Evolutionary conservation across 192 early-diverging fungal species (phyloP).

Genomic region (Coemansia sp.): DNA sequence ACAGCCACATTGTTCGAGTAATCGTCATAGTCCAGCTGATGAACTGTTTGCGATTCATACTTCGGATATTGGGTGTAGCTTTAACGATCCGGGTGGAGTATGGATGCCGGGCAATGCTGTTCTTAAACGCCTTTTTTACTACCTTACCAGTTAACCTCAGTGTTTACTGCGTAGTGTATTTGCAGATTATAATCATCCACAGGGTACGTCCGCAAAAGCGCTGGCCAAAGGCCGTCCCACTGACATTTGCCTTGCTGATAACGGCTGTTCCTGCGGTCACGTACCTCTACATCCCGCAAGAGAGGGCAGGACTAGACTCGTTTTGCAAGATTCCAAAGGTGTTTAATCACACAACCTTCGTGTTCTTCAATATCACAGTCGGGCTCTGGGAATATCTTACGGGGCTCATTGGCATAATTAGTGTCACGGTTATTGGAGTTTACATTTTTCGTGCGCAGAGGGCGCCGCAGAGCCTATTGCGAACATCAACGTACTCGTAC

Average conservation of each 20-base stretch:
- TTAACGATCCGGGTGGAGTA: slow-evolving; percentile 8
- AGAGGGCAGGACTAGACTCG: not conserved
- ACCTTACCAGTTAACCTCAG: slow-evolving; percentile 22
- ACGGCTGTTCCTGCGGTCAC: slow-evolving; percentile 21
- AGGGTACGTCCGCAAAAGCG: slow-evolving; percentile 24
- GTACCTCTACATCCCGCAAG: slow-evolving; percentile 18
- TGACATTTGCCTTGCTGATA: slow-evolving; percentile 12
- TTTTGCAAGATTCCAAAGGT: slow-evolving; percentile 11
- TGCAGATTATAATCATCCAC: slow-evolving; percentile 42
- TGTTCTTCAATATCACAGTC: slow-evolving; percentile 11
- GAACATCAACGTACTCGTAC: slow-evolving; percentile 8
- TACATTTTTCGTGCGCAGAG: slow-evolving; percentile 27
- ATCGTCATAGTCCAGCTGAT: slow-evolving; percentile 31
- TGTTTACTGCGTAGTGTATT: slow-evolving; percentile 38
- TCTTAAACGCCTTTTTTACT: slow-evolving; percentile 17
- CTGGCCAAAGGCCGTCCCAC: slow-evolving; percentile 20
- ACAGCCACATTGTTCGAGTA: slow-evolving; percentile 30
- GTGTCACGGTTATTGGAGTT: slow-evolving; percentile 7
- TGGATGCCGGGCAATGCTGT: slow-evolving; percentile 29
- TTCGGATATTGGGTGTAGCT: slow-evolving; percentile 18
- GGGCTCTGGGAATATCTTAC: slow-evolving; percentile 31
- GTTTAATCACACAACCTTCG: slow-evolving; percentile 7
- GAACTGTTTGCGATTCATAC: slow-evolving; percentile 26
- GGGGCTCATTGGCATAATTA: slow-evolving; percentile 29
- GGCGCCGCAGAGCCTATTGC: slow-evolving; percentile 7